These are phyloP conservation scores for Blastobotrys peoriensis DNA, from an alignment of 805 yeast species.

Conservation along the genomic window DNA sequence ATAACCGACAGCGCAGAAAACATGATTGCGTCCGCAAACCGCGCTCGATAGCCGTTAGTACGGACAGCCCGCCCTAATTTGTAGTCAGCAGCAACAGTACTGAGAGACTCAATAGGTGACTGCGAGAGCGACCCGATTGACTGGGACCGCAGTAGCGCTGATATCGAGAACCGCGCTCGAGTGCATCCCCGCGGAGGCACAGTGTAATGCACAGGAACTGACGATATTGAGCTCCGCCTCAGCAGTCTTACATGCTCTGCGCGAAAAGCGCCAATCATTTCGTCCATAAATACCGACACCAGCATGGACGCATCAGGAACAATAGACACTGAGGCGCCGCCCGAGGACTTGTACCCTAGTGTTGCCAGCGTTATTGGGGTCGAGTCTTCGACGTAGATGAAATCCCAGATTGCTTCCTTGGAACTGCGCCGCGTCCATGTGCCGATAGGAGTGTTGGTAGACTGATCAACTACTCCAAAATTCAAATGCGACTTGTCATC, in stretches of 20 bases:
- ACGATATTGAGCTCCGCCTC: neutral
- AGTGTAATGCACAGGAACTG: neutral
- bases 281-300: neutral
- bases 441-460: constrained; percentile 17
- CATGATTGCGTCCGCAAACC: constrained; percentile 14
- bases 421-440: constrained; percentile 12
- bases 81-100: neutral
- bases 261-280: neutral
- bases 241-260: neutral
- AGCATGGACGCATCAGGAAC: neutral
- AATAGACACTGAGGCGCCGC: neutral
- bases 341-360: neutral
- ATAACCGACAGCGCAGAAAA: constrained; percentile 10
- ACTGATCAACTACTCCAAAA: constrained; percentile 16
- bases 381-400: neutral
- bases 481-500: constrained; percentile 1
- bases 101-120: too few species aligned
- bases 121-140: neutral
- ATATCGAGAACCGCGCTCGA: neutral
- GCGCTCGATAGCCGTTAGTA: constrained; percentile 5
- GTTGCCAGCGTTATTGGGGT: neutral
- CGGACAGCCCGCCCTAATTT: neutral
- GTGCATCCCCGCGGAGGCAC: neutral
- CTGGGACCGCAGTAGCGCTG: neutral
- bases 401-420: constrained; percentile 6